Conservation (phyloP, 2,329 filamentous ascomycete species). For the Talaromyces sp. region DNA sequence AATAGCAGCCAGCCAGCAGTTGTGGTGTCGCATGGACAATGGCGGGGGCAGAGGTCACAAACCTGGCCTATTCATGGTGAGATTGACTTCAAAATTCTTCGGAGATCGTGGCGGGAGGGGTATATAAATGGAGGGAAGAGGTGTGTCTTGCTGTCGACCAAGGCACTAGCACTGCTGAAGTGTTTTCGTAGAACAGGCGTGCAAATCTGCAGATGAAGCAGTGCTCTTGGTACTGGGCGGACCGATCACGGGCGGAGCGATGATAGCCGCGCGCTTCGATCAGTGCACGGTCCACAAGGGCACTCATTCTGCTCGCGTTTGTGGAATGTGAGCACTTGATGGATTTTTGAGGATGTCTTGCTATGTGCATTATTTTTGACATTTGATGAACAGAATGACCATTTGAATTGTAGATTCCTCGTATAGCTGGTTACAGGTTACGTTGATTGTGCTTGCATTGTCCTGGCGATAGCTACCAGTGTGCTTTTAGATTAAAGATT, state of each 20-base stretch:
- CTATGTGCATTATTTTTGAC: background rate
- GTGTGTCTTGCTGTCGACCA: background rate
- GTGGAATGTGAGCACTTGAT: background rate
- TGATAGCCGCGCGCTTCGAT: conserved; percentile 16
- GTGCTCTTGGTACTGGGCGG: conserved; percentile 16
- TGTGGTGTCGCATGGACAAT: conserved; percentile 7
- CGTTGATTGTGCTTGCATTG: background rate
- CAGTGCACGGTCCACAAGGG: conserved; percentile 4
- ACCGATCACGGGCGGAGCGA: conserved; percentile 18
- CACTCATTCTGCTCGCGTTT: background rate
- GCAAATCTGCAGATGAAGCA: background rate
- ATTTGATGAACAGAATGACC: background rate
- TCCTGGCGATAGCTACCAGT: background rate
- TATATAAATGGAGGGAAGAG: background rate
- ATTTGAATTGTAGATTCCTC: no score
- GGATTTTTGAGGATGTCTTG: background rate
- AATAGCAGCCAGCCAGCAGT: background rate
- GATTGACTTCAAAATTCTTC: conserved; percentile 12
- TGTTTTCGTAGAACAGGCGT: background rate
- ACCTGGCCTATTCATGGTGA: conserved; percentile 48
- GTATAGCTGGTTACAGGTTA: background rate
- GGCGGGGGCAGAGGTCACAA: conserved; percentile 26
- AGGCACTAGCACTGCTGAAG: background rate
- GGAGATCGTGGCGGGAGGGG: background rate
- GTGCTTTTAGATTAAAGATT: background rate